phyloP scores from a whole-genome alignment of 805 yeast genomes.

The Komagataella ulmi region DNA sequence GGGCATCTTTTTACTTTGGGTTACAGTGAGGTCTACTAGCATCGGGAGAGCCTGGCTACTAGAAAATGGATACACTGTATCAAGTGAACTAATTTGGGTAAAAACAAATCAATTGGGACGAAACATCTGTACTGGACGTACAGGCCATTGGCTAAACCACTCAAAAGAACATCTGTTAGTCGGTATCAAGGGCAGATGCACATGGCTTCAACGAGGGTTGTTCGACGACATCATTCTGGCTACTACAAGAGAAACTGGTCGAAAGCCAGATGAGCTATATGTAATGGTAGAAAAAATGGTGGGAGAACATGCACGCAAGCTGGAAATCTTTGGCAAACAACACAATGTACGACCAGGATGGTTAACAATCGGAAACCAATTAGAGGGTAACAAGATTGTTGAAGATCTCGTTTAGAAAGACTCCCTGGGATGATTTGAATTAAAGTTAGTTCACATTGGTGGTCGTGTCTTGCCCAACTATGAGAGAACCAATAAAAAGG shows the following conservation, averaged over 20 bases:
- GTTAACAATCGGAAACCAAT: conserved; percentile 76
- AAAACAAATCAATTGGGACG: conserved; percentile 79
- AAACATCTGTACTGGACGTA: conserved; percentile 88
- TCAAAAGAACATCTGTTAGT: conserved; percentile 84
- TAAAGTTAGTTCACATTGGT: neutral
- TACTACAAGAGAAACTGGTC: conserved; percentile 73
- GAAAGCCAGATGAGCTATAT: conserved; percentile 87
- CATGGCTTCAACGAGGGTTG: conserved; percentile 51
- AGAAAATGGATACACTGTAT: conserved; percentile 72
- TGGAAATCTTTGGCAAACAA: conserved; percentile 83
- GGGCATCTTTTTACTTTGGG: conserved; percentile 83
- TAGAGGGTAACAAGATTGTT: conserved; percentile 41
- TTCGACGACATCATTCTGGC: conserved; percentile 76
- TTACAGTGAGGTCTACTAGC: conserved; percentile 88
- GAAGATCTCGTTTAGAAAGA: conserved; percentile 18
- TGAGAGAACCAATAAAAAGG: conserved; percentile 27
- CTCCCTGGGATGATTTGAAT: too few species aligned
- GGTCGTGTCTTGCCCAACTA: conserved; percentile 18
- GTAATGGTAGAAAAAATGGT: conserved; percentile 77
- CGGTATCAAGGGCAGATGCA: conserved; percentile 72
- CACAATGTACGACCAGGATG: conserved; percentile 85
- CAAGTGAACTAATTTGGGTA: conserved; percentile 82
- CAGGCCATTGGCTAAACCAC: conserved; percentile 96
- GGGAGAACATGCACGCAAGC: conserved; percentile 62
- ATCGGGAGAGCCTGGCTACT: conserved; percentile 65